phyloP scores from a whole-genome alignment of 768 basidiomycete genomes.

The Suillus cothurnatus region DNA sequence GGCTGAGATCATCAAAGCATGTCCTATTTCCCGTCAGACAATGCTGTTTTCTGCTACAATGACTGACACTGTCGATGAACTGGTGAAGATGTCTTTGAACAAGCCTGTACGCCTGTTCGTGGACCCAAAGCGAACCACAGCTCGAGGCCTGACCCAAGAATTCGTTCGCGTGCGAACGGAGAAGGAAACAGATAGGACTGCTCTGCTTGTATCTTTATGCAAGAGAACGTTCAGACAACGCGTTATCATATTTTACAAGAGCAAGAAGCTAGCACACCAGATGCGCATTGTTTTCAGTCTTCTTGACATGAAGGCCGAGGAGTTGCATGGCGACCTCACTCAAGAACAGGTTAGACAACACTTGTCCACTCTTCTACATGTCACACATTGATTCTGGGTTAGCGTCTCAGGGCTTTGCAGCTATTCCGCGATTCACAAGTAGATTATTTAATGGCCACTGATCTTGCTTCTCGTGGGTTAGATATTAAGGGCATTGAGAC shows the following conservation, averaged over 20 bases:
- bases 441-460: conserved; percentile 96
- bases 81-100: conserved; percentile 90
- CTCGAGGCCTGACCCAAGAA: conserved; percentile 87
- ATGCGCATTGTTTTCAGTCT: conserved; percentile 92
- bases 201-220: conserved; percentile 80
- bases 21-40: conserved; percentile 87
- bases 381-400: conserved; percentile 11
- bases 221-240: conserved; percentile 82
- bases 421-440: conserved; percentile 84
- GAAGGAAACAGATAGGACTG: conserved; percentile 75
- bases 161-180: conserved; percentile 89
- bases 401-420: conserved; percentile 88
- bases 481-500: conserved; percentile 98
- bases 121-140: conserved; percentile 88
- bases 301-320: conserved; percentile 85
- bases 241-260: conserved; percentile 92
- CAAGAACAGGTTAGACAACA: conserved; percentile 80
- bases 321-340: conserved; percentile 92
- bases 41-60: conserved; percentile 99
- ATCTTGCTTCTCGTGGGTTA: conserved; percentile 91
- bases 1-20: conserved; percentile 88
- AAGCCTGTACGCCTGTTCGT: conserved; percentile 95
- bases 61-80: conserved; percentile 94
- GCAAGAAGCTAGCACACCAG: conserved; percentile 97
- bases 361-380: conserved; percentile 7